phyloP scores from a whole-genome alignment of 139 green algal genomes.

The Micractinium sp. region DNA sequence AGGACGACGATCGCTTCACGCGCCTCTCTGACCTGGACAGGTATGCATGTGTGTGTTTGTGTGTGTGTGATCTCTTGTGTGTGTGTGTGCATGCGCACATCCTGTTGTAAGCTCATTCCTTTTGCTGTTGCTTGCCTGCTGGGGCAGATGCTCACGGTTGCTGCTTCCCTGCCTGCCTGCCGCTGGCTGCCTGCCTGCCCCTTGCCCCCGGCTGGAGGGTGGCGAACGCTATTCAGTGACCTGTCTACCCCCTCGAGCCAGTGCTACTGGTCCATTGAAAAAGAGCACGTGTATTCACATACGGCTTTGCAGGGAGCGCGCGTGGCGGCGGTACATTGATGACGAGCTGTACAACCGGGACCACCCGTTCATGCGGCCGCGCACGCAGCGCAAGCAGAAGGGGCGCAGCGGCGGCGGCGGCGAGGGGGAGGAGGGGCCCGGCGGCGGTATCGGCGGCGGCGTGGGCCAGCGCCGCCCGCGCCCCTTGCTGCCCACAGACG shows the following conservation, averaged over 20 bases:
- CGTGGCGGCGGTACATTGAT: constrained; percentile 45
- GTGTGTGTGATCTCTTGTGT: not conserved
- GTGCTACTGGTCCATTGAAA: too few species aligned
- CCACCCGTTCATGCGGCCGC: constrained; percentile 14
- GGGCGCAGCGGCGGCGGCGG: not conserved
- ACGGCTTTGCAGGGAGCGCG: constrained; percentile 37
- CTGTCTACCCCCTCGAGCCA: too few species aligned
- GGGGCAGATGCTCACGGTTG: too few species aligned
- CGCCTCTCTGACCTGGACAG: constrained; percentile 14
- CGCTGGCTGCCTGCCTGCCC: too few species aligned
- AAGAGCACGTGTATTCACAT: too few species aligned
- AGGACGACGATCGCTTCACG: constrained; percentile 37
- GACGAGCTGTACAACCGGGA: constrained; percentile 38
- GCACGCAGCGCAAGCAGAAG: constrained; percentile 14
- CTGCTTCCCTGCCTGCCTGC: too few species aligned
- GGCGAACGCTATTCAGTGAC: too few species aligned
- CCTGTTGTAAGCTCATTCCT: too few species aligned
- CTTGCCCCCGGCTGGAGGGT: too few species aligned
- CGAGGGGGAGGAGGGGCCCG: not conserved
- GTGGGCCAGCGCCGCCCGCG: not conserved
- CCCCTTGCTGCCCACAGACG: not conserved
- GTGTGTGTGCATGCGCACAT: too few species aligned
- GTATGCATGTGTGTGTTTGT: constrained; percentile 17
- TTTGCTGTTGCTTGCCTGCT: too few species aligned
- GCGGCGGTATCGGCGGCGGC: not conserved